Conservation (phyloP, 2,329 filamentous ascomycete genomes). For the Fusarium humuli region DNA sequence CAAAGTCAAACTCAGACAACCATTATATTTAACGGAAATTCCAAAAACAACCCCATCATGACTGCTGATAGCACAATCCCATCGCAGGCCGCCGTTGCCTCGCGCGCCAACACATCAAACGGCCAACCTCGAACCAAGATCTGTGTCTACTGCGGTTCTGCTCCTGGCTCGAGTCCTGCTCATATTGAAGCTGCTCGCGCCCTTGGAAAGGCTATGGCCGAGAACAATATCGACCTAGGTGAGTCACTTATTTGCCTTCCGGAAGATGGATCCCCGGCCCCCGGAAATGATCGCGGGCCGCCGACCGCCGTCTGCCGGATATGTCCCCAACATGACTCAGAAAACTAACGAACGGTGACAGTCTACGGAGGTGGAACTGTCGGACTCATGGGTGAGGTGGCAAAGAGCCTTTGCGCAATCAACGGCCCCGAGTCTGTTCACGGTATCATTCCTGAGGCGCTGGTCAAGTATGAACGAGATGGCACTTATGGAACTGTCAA, state of each 20-base stretch:
- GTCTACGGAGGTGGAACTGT: slow-evolving; percentile 96
- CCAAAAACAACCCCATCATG: slow-evolving; percentile 40
- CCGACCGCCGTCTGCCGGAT: slow-evolving; percentile 2
- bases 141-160: slow-evolving; percentile 95
- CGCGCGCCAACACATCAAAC: slow-evolving; percentile 46
- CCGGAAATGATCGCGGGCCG: slow-evolving; percentile 9
- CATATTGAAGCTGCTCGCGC: slow-evolving; percentile 83
- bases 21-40: neutral
- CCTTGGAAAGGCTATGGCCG: slow-evolving; percentile 79
- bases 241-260: slow-evolving; percentile 40
- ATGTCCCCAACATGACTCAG: neutral
- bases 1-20: neutral
- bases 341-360: slow-evolving; percentile 44
- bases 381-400: slow-evolving; percentile 95
- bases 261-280: neutral
- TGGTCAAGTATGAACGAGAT: slow-evolving; percentile 82
- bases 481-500: slow-evolving; percentile 62
- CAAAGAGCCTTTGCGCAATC: slow-evolving; percentile 85
- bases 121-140: slow-evolving; percentile 70
- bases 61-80: slow-evolving; percentile 44
- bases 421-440: slow-evolving; percentile 85
- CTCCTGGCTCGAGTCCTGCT: slow-evolving; percentile 75
- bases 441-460: slow-evolving; percentile 90
- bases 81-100: slow-evolving; percentile 20
- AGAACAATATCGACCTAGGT: slow-evolving; percentile 81